These are phyloP conservation scores for Populus trichocarpa DNA, from an alignment of 441 rosid genomes.

Conservation along the genomic window DNA sequence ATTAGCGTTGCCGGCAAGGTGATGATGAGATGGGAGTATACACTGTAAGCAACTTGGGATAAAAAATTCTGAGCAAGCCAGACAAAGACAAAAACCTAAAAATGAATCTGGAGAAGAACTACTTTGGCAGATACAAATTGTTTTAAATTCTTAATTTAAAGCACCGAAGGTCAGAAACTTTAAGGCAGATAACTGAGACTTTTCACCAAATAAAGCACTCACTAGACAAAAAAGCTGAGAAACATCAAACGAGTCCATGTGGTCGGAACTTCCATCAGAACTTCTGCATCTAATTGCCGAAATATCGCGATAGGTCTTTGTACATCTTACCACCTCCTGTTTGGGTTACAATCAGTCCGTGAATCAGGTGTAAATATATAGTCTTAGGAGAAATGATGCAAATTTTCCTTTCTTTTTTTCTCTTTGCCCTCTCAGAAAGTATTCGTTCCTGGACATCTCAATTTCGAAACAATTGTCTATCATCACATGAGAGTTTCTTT, in stretches of 20 bases:
- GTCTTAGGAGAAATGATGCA: background rate
- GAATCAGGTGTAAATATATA: background rate
- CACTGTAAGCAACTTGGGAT: background rate
- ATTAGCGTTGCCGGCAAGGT: background rate
- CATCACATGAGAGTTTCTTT: too few relatives aligned
- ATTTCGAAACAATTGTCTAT: background rate
- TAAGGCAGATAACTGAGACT: background rate
- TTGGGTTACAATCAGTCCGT: conserved; percentile 13
- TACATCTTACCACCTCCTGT: conserved; percentile 17
- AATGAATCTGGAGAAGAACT: background rate
- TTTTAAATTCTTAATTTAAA: too few relatives aligned
- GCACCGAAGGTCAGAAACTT: background rate
- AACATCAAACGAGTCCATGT: conserved; percentile 2
- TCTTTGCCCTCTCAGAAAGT: background rate
- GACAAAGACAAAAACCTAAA: background rate
- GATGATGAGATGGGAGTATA: background rate
- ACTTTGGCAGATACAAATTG: background rate
- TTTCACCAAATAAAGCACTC: background rate
- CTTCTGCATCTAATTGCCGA: background rate
- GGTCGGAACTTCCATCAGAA: conserved; percentile 14
- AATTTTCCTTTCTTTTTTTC: background rate
- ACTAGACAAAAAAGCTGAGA: background rate
- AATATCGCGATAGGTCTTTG: background rate
- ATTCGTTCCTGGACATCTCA: background rate
- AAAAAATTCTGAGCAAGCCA: background rate